Evolutionary conservation across 441 rosid species (phyloP), one percentile per base, ranked within the genome.

Genomic region (Gossypium gossypioides): DNA sequence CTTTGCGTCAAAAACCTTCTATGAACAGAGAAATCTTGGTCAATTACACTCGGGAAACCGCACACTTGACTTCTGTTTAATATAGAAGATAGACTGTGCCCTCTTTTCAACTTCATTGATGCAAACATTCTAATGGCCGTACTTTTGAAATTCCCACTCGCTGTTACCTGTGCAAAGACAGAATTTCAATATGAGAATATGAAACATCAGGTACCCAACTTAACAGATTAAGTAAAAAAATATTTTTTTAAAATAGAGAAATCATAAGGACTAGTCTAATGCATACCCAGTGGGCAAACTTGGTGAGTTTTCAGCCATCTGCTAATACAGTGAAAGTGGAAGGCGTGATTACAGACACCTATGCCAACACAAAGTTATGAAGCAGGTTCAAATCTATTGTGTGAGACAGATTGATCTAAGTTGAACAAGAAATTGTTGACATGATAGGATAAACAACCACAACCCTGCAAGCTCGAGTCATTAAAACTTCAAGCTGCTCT

Each of bases 141-240:
- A 93, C 72, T 93, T 91, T 83, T 91, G 98, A 75, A 93, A 91
- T 81, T 91, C 97, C 98, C 98, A 93, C 84, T 93, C 97, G 2
- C 94, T 88, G 80, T 93, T 93, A 73, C 90, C 96, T 91, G 89
- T 32, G 71, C 1, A 40, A 29, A 27, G 59, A 54, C 12, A 16
- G 51, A 74, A 44, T 7, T 42, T 13, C 55, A 37, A 22, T 6
- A 22, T 3, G 16, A 56, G 40, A 70, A 19, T 25, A 54, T 6
- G 22, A 27, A 8, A 51, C 29, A 25, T 25, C 4, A 25, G 29
- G 29, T 4, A 25, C 29, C 29, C 29, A 25, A 25, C 29, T 25
- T 25, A 25, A 0, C 29, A 25, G 29, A 3, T 25, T 2, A 3
- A 25, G 29, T 25, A 25, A 25, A 25, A 25, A 25, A 25, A 25